Evolutionary conservation across 2,329 filamentous ascomycete species (phyloP), one percentile per base, ranked within the genome.

Genomic region (Pestalotiopsis sp.): DNA sequence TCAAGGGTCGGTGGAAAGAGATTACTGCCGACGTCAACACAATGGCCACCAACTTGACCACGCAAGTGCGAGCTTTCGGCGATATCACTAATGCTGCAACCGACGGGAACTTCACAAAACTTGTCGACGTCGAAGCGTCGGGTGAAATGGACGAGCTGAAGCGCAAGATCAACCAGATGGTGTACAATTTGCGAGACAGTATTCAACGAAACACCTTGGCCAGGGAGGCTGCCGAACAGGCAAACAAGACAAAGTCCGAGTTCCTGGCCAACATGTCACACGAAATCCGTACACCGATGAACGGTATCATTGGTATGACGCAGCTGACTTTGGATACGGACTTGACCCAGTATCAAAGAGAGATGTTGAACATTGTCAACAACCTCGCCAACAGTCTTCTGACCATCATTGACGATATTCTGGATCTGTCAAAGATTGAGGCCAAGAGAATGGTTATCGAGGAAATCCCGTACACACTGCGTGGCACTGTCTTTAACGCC

Each of bases 121-220:
- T 97, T 68, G 95, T 99, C 79, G 97, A 96, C 62, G 95, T 99
- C 20, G 95, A 98, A 80, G 96, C 96, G 23, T 98, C 95, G 13
- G 96, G 96, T 72, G 96, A 99, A 81, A 98, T 99, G 96, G 96
- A 98, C 81, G 95, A 98, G 80, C 87, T 99, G 75, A 99, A 99
- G 83, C 91, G 95, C 76, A 98, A 98, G 86, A 98, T 99, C 87
- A 99, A 98, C 80, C 93, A 97, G 84, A 99, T 99, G 96, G 95
- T 98, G 66, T 96, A 93, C 78, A 97, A 97, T 78, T 84, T 99
- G 71, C 87, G 95, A 74, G 96, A 98, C 82, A 97, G 93, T 86
- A 98, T 99, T 74, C 95, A 98, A 80, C 91, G 94, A 79, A 99
- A 98, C 79, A 98, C 95, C 3, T 93, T 95, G 73, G 96, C 96